Base-by-base conservation (phyloP, 2,329 filamentous ascomycete genomes). In the Trichoderma guizhouense region DNA sequence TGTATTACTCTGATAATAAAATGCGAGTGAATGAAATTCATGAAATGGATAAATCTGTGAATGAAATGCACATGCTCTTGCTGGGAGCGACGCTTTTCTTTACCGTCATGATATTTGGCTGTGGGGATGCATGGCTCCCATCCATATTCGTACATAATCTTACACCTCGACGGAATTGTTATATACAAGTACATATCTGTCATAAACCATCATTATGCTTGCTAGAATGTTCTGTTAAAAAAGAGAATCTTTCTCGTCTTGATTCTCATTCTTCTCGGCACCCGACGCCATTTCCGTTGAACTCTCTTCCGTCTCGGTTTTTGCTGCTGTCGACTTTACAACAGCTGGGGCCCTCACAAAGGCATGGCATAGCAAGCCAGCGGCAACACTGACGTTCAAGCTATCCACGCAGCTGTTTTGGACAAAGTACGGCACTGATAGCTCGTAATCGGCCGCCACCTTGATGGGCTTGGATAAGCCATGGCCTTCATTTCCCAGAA, bases 341-440 rank as follows among this genome's bases (percentile, higher is more conserved):
- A 43, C 7, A 12, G 24, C 18, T 11, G 66, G 66, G 21, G 72
- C 80, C 77, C 82, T 86, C 77, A 93, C 79, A 77, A 96, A 93
- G 0, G 91, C 85, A 74, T 91, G 87, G 73, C 91, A 91, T 65
- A 98, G 82, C 63, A 98, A 83, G 1, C 90, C 94, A 7, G 93
- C 90, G 1, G 96, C 95, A 24, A 97, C 95, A 78, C 93, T 94
- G 51, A 98, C 96, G 79, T 99, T 98, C 79, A 99, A 83, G 80
- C 94, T 97, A 81, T 98, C 95, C 3, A 99, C 90, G 79, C 75
- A 90, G 79, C 77, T 87, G 79, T 77, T 84, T 74, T 78, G 83
- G 55, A 81, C 86, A 74, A 80, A 87, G 80, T 80, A 88, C 75
- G 86, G 86, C 69, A 99, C 93, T 7, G 90, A 88, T 5, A 91